A percentile compares a stretch with the other conserved stretches of the same genome.
Evolutionary conservation across 2,329 filamentous ascomycete species (phyloP).

Genomic region (Penicillium paneum): DNA sequence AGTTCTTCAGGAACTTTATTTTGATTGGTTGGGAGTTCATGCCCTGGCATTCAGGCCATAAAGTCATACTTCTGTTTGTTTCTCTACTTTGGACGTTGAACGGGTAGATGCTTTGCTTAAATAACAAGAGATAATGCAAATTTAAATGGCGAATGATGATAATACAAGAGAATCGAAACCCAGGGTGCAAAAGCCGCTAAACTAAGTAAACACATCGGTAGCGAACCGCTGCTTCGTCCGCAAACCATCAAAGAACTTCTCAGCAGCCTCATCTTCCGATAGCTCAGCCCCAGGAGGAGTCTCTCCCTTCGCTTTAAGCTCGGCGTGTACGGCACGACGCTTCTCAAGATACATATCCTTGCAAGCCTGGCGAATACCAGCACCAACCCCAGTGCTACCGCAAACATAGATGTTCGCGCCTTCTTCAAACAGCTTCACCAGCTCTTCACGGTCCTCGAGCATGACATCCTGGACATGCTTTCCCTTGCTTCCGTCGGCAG

Average conservation of each 20-base stretch:
- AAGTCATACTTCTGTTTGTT: too few species aligned
- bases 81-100: too few species aligned
- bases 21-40: not conserved
- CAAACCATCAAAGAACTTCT: conserved; percentile 29
- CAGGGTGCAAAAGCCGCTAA: not conserved
- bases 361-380: conserved; percentile 46
- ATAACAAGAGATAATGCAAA: not conserved
- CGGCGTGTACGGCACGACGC: conserved; percentile 32
- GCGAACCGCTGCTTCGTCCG: conserved; percentile 54
- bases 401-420: conserved; percentile 63
- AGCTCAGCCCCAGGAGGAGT: conserved; percentile 30
- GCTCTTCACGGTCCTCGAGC: conserved; percentile 46
- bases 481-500: conserved; percentile 46
- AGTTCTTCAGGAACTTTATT: not conserved
- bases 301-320: conserved; percentile 33
- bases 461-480: conserved; percentile 55
- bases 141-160: not conserved
- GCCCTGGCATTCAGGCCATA: not conserved
- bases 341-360: conserved; percentile 35
- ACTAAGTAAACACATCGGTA: conserved; percentile 56
- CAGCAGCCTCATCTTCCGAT: conserved; percentile 28
- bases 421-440: conserved; percentile 45
- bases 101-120: too few species aligned
- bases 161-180: not conserved
- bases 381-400: conserved; percentile 55